Evolutionary conservation across 257 asterid species (phyloP).

Genomic region (Primulina huaijiensis): DNA sequence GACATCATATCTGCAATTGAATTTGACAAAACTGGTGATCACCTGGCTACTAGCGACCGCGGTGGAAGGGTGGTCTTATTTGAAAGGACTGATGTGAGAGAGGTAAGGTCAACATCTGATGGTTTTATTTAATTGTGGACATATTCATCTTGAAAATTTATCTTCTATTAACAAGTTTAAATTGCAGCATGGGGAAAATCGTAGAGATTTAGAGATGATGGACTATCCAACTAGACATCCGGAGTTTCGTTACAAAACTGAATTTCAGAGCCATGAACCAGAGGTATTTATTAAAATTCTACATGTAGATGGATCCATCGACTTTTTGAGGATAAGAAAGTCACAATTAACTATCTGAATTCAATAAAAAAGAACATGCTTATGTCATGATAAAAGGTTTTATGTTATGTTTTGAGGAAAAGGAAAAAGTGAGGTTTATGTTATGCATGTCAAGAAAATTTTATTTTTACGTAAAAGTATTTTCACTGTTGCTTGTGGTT

Average conservation of each 20-base stretch:
- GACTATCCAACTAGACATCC: conserved; percentile 67
- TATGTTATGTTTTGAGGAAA: rapidly evolving
- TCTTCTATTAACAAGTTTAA: conserved; percentile 21
- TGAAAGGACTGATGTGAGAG: conserved; percentile 54
- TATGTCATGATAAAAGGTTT: too few species aligned
- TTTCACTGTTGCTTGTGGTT: too few species aligned
- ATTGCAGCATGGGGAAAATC: conserved; percentile 55
- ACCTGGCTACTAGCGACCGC: conserved; percentile 65
- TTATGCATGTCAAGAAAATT: too few species aligned
- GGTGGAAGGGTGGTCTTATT: conserved; percentile 64
- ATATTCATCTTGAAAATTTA: conserved; percentile 13
- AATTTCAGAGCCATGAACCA: conserved; percentile 93
- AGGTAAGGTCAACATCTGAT: conserved; percentile 29
- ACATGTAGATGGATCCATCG: too few species aligned
- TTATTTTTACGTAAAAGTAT: too few species aligned
- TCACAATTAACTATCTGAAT: too few species aligned
- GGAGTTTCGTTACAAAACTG: conserved; percentile 84
- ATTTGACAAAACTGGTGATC: conserved; percentile 61
- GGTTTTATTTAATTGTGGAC: background rate
- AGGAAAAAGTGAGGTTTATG: too few species aligned
- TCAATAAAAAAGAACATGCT: too few species aligned
- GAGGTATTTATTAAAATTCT: conserved; percentile 50
- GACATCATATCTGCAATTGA: conserved; percentile 37
- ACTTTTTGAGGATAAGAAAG: too few species aligned
- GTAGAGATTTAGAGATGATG: conserved; percentile 69